Evolutionary conservation across 441 rosid species (phyloP).

Genomic region (Arabidopsis lyrata): DNA sequence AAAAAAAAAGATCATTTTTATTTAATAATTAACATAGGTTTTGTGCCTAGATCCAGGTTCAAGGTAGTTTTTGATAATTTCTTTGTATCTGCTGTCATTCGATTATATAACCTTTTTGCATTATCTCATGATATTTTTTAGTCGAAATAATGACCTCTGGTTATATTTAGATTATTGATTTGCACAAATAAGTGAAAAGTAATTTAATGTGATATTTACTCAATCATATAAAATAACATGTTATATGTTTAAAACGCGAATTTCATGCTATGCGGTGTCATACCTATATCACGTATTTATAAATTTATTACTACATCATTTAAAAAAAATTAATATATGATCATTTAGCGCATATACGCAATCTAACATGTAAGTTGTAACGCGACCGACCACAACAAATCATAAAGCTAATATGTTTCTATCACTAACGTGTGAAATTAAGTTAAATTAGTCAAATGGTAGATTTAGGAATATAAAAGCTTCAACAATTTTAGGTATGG

Average conservation of each 20-base stretch:
- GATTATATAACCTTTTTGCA: too few relatives aligned
- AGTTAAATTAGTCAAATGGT: background rate
- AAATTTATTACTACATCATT: background rate
- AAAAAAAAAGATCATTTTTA: too few relatives aligned
- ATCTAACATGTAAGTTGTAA: background rate
- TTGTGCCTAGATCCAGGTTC: too few relatives aligned
- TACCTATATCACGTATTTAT: background rate
- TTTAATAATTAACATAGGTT: too few relatives aligned
- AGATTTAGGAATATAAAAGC: too few relatives aligned
- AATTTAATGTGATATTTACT: too few relatives aligned
- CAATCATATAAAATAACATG: background rate
- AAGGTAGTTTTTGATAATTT: too few relatives aligned
- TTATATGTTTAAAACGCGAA: background rate
- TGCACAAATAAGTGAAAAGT: background rate
- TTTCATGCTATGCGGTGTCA: background rate
- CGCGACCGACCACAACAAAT: background rate
- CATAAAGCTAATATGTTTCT: background rate
- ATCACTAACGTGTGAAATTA: background rate
- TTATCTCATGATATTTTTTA: too few relatives aligned
- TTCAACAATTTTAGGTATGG: background rate
- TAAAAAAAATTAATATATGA: too few relatives aligned
- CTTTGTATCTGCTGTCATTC: too few relatives aligned
- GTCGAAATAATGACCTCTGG: too few relatives aligned
- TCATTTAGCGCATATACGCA: too few relatives aligned
- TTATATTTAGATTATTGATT: conserved; percentile 1